Evolutionary conservation across 257 asterid species (phyloP).

Genomic region (Pogostemon cablin): DNA sequence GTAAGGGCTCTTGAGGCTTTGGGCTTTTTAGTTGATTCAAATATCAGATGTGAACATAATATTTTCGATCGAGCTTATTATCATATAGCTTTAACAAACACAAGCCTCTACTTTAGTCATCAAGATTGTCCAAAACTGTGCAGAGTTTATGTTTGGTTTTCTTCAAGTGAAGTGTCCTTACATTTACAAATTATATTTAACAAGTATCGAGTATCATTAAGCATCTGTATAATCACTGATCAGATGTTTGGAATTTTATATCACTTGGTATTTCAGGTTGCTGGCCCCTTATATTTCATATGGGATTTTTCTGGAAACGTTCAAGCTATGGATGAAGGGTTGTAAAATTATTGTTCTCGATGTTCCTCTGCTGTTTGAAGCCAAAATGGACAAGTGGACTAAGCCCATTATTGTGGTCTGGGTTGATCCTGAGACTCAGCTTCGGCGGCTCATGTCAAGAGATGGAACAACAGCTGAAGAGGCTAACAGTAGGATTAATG

Average conservation of each 20-base stretch:
- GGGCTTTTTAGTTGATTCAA: no score
- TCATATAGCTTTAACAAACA: no score
- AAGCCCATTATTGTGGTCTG: constrained; percentile 83
- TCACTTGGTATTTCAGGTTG: constrained; percentile 49
- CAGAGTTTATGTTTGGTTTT: background rate
- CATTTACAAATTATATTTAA: background rate
- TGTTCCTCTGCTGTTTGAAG: constrained; percentile 92
- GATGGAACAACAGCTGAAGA: constrained; percentile 77
- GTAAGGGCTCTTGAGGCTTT: no score
- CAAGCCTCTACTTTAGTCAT: background rate
- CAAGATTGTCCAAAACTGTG: background rate
- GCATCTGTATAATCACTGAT: background rate
- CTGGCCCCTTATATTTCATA: constrained; percentile 81
- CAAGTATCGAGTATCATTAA: background rate
- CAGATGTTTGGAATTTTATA: no score
- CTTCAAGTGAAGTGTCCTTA: background rate
- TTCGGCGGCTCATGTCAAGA: constrained; percentile 70
- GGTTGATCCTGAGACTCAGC: constrained; percentile 90
- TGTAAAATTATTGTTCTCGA: constrained; percentile 75
- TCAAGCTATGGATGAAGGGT: constrained; percentile 85
- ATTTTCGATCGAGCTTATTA: no score
- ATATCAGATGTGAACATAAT: no score
- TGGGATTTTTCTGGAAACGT: constrained; percentile 66
- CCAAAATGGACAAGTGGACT: constrained; percentile 85
- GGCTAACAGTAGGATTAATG: constrained; percentile 69